Percentiles rank a stretch among this genome's conserved stretches.
phyloP scores from a whole-genome alignment of 2,329 filamentous ascomycete species.

The Hortaea sp. region DNA sequence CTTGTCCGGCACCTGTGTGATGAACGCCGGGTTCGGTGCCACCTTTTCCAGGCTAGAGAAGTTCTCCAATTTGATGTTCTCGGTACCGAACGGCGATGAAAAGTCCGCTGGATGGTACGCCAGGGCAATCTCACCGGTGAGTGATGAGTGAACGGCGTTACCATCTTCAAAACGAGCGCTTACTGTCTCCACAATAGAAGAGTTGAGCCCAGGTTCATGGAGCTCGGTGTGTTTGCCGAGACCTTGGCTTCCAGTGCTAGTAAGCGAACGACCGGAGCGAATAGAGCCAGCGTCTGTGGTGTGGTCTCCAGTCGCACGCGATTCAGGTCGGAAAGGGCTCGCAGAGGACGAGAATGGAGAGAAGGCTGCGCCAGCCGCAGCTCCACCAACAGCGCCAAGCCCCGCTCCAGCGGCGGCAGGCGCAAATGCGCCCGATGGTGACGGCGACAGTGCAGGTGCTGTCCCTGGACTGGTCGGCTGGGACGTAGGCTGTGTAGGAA shows the following conservation, averaged over 20 bases:
- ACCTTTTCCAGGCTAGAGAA: conserved; percentile 83
- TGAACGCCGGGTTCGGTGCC: conserved; percentile 84
- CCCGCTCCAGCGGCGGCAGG: conserved; percentile 3
- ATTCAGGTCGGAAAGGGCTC: conserved; percentile 19
- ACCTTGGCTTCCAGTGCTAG: conserved; percentile 52
- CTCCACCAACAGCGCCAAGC: neutral
- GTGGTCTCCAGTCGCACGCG: conserved; percentile 39
- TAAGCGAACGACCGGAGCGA: conserved; percentile 73
- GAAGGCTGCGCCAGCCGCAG: conserved; percentile 15
- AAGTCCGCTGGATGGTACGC: conserved; percentile 58
- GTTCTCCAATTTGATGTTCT: conserved; percentile 76
- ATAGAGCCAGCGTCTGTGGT: conserved; percentile 80
- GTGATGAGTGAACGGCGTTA: conserved; percentile 57
- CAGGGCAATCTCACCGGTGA: conserved; percentile 83
- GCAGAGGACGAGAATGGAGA: conserved; percentile 18
- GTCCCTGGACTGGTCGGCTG: neutral
- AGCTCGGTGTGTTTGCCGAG: conserved; percentile 67
- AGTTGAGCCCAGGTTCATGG: conserved; percentile 67
- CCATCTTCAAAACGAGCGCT: conserved; percentile 73
- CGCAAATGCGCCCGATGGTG: conserved; percentile 12
- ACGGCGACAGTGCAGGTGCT: conserved; percentile 5
- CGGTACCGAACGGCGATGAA: conserved; percentile 31
- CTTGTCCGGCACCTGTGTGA: conserved; percentile 57
- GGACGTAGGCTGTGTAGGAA: neutral
- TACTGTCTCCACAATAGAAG: conserved; percentile 86